Base-by-base conservation (phyloP, 192 early-diverging fungal species). In the Tieghemiomyces parasiticus region DNA sequence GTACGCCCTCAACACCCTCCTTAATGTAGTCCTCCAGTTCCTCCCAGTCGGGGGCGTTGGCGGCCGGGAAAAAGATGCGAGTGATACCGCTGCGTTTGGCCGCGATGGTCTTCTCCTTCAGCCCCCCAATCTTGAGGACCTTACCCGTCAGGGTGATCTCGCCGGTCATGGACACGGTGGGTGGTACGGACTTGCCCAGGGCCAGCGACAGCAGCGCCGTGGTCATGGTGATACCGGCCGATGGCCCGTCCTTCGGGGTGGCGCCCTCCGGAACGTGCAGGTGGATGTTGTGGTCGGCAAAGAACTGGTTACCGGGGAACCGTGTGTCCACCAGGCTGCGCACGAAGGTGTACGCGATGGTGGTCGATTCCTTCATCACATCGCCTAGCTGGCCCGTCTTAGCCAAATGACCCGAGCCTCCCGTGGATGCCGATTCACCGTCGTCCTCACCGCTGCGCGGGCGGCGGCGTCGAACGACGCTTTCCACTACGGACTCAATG, bases 21-120 rank as follows among this genome's bases (percentile, higher is more conserved):
- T 88, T 89, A 60, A 99, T 78, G 64, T 95, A 87, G 0, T 77
- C 95, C 4, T 88, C 87, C 55, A 99, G 72, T 64, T 96, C 93
- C 63, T 93, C 91, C 95, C 95, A 99, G 65, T 99, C 95, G 13
- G 85, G 76, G 58, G 77, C 62, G 61, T 99, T 99, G 22, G 83
- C 80, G 46, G 82, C 81, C 19, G 95, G 95, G 81, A 92, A 92
- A 47, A 99, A 72, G 34, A 99, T 83, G 26, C 78, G 84, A 60
- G 78, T 87, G 28, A 99, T 90, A 6, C 91, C 89, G 20, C 83
- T 84, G 45, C 93, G 76, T 66, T 96, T 93, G 59, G 95, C 95
- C 4, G 95, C 95, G 72, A 99, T 96, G 8, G 91, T 86, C 75
- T 99, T 99, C 60, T 99, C 95, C 63, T 93, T 93, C 32, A 98